Base-by-base conservation (phyloP, 257 asterid species). In the Penstemon eatonii region DNA sequence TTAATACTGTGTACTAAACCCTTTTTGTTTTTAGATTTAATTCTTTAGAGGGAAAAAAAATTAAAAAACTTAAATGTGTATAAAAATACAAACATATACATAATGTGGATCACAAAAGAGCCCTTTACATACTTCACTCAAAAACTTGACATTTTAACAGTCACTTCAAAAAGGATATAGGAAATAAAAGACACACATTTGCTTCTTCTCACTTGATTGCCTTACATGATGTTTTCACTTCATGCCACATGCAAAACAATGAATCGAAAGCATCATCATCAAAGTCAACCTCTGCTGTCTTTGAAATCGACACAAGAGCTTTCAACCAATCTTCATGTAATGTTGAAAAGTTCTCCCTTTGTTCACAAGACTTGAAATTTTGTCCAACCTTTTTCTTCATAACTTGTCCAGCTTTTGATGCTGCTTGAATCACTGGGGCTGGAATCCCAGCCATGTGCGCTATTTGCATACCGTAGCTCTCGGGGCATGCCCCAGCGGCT, bases 381-480 rank as follows among this genome's bases (percentile, higher is more conserved):
- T 86, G 83, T 69, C 89, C 84, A 0, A 88, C 85, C 66, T 64
- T 76, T 60, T 70, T 76, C 75, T 90, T 86, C 97, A 92, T 86
- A 9, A 77, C 76, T 74, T 74, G 68, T 43, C 84, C 93, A 19
- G 97, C 92, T 62, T 65, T 70, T 10, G 86, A 80, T 44, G 97
- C 97, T 55, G 87, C 75, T 66, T 78, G 79, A 25, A 90, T 76
- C 63, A 92, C 96, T 3, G 65, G 56, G 76, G 62, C 67, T 0
- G 97, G 96, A 60, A 92, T 78, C 56, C 98, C 97, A 11, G 98
- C 98, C 96, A 92, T 86, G 56, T 61, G 78, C 5, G 98, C 98
- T 60, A 88, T 85, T 75, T 92, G 90, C 97, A 92, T 88, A 3
- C 98, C 98, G 3, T 90, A 92, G 82, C 97, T 90, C 84, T 90